These are phyloP conservation scores for Phaffomyces thermotolerans DNA, from an alignment of 805 yeast genomes.

Conservation along the genomic window DNA sequence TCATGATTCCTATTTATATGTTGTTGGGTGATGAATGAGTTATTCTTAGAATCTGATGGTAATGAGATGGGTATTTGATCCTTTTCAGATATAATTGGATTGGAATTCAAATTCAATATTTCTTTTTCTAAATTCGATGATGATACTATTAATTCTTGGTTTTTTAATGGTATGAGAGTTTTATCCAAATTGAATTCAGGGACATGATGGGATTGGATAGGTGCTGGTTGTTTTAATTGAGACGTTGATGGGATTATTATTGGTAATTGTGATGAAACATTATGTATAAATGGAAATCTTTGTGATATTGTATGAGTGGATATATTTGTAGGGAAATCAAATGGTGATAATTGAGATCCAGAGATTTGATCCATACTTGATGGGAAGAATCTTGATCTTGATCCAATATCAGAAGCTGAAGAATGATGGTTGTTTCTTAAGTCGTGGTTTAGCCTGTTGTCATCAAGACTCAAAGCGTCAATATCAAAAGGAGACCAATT, in stretches of 20 bases:
- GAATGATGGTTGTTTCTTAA: conserved; percentile 3
- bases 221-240: not conserved
- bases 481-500: conserved; percentile 22
- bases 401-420: conserved; percentile 4
- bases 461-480: conserved; percentile 16
- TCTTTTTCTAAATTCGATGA: conserved; percentile 3
- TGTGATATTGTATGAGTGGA: not conserved
- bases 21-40: not conserved
- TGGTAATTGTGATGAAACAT: not conserved
- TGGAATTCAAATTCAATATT: too few relatives aligned
- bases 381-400: conserved; percentile 23
- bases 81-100: too few relatives aligned
- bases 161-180: not conserved
- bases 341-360: not conserved
- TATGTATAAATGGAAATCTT: not conserved
- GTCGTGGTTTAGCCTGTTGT: conserved; percentile 4
- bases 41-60: not conserved
- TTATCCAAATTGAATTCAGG: not conserved
- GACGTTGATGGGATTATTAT: not conserved
- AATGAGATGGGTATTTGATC: conserved; percentile 4
- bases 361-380: conserved; percentile 4
- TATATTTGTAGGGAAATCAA: not conserved
- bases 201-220: not conserved
- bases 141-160: not conserved
- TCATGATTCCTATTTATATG: conserved; percentile 1